Evolutionary conservation across 495 filamentous ascomycete genomes (phyloP).

Genomic region (Collariella sp.): DNA sequence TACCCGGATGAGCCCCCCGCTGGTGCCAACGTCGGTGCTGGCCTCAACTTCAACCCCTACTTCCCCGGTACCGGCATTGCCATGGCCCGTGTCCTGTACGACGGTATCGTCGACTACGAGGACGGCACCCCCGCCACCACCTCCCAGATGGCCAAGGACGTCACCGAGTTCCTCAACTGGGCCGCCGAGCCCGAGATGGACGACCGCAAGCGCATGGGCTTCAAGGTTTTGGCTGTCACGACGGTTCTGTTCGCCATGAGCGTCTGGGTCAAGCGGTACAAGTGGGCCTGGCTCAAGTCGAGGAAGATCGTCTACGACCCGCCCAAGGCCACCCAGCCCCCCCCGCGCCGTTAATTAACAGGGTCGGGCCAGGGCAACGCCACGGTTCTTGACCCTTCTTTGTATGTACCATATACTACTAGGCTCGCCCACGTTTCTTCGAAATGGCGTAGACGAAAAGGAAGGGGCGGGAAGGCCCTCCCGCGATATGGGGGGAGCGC

Average conservation of each 20-base stretch:
- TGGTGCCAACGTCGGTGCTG: conserved; percentile 67
- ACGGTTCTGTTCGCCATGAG: conserved; percentile 73
- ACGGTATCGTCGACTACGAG: conserved; percentile 97
- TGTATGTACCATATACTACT: conserved; percentile 40
- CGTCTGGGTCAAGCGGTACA: conserved; percentile 99
- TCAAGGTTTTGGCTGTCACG: conserved; percentile 78
- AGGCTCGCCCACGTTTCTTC: conserved; percentile 30
- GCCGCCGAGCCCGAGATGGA: conserved; percentile 98
- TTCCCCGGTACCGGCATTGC: conserved; percentile 98
- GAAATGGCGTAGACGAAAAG: conserved; percentile 28
- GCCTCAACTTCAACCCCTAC: conserved; percentile 99
- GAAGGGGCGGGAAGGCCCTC: conserved; percentile 15
- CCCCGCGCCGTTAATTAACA: conserved; percentile 28
- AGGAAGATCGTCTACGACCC: conserved; percentile 85
- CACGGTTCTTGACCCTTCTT: conserved; percentile 19
- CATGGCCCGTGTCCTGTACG: conserved; percentile 97
- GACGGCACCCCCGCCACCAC: conserved; percentile 89
- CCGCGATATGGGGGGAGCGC: conserved; percentile 2
- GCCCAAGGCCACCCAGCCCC: conserved; percentile 40
- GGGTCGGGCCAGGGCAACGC: conserved; percentile 2
- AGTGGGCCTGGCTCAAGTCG: conserved; percentile 93
- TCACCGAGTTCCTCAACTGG: conserved; percentile 98
- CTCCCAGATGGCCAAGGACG: conserved; percentile 99
- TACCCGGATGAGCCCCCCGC: conserved; percentile 96
- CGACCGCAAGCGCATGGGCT: conserved; percentile 96